Evolutionary conservation across 176 grass and related monocot genomes (phyloP), one percentile per base, ranked within the genome.

Genomic region (Oryza glumipatula): DNA sequence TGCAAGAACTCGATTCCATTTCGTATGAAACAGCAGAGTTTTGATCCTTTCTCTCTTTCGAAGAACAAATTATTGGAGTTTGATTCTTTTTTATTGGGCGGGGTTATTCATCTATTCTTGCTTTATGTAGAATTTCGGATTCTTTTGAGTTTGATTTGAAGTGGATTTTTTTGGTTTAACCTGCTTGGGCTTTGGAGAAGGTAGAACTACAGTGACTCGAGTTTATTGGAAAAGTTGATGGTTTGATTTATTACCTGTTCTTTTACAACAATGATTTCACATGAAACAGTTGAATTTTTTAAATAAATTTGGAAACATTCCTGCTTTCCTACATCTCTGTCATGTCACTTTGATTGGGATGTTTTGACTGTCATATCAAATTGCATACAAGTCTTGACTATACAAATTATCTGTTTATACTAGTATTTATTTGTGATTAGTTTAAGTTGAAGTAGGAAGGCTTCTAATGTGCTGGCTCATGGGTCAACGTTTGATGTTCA

Each of bases 401-500:
- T 68, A 65, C 1, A 74, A 60, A 32, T 17, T 15, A 9, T 47
- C 26, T 82, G 63, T 70, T 70, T 56, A 54, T 44, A 32, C 30
- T 32, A 32, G 30, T 32, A 32, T 32, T 32, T 32, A 36, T 0
- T 5, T 81, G 19, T 72, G 23, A 6, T 76, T 67, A 38, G 4
- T n/a, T 66, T 17, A 32, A 13, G 38, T 32, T 68, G 80, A 21
- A 60, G 51, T 17, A 64, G 33, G 26, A 24, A 30, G 32, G 39
- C 51, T 70, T 64, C 1, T 56, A 21, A 16, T 76, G 6, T 35
- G 45, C 24, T 36, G 67, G 24, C 39, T 66, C 36, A 6, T 2
- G 77, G 21, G 79, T 86, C 35, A 35, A 28, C 32, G 65, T 51
- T 88, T 76, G 77, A 52, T 73, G 21, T 48, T 67, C 21, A 22